Conservation (phyloP, 148 eudicot genomes). For the Vaccinium darrowii region DNA sequence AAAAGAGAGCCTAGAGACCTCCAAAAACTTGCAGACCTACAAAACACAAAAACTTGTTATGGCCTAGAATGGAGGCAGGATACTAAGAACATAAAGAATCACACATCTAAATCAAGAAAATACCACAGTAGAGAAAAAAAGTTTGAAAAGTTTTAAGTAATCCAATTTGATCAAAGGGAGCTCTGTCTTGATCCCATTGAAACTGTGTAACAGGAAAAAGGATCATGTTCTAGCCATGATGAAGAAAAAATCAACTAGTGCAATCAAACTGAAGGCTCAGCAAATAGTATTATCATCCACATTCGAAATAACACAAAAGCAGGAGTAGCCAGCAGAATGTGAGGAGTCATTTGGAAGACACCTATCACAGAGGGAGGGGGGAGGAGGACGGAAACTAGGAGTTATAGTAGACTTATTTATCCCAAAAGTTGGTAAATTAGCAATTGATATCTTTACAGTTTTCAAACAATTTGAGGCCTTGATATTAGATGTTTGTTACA, state of each 20-base stretch:
- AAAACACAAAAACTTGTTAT: not conserved
- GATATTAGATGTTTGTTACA: not conserved
- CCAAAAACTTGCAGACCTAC: slow-evolving; percentile 94
- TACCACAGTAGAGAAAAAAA: not conserved
- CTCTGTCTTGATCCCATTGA: not conserved
- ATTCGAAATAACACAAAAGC: not conserved
- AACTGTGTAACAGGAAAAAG: not conserved
- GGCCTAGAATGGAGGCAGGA: not conserved
- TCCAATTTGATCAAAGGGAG: not conserved
- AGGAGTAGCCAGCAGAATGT: slow-evolving; percentile 3
- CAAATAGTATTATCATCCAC: not conserved
- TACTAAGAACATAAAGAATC: not conserved
- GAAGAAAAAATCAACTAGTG: slow-evolving; percentile 1
- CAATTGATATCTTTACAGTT: not conserved
- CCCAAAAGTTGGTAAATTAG: not conserved
- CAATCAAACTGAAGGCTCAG: not conserved
- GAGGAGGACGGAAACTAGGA: too few relatives aligned
- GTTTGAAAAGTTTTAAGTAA: not conserved
- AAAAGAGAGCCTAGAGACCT: slow-evolving; percentile 88
- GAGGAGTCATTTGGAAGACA: not conserved
- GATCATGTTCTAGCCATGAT: not conserved
- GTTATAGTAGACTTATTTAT: not conserved
- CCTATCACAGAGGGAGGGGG: not conserved
- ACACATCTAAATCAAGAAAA: not conserved
- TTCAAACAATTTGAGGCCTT: not conserved